These are phyloP conservation scores for Rhodamnia argentea DNA, from an alignment of 345 rosid genomes.

Conservation along the genomic window DNA sequence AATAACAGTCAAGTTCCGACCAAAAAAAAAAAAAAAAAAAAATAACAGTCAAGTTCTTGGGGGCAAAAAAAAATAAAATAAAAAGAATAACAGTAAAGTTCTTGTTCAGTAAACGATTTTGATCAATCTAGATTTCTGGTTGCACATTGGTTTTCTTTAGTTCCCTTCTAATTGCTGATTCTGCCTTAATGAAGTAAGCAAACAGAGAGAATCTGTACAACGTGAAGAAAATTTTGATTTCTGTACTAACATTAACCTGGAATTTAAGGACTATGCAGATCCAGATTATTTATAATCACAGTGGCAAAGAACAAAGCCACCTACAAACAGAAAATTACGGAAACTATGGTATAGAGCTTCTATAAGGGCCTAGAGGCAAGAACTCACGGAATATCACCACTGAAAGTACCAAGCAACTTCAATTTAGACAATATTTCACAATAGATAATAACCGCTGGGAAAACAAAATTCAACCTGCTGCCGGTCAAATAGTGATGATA, in stretches of 20 bases:
- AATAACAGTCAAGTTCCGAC: too few relatives aligned
- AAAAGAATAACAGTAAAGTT: neutral
- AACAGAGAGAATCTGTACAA: neutral
- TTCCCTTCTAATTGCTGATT: neutral
- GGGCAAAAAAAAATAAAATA: too few relatives aligned
- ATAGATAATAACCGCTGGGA: neutral
- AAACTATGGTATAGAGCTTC: neutral
- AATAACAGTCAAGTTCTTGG: neutral
- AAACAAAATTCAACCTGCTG: conserved; percentile 40
- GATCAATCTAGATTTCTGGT: neutral
- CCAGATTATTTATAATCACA: neutral
- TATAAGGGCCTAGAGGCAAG: neutral
- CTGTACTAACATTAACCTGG: neutral
- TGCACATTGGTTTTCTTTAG: neutral
- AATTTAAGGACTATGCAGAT: neutral
- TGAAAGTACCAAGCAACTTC: neutral
- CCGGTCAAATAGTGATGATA: conserved; percentile 80
- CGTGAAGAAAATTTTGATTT: neutral
- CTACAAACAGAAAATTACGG: neutral
- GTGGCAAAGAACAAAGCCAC: neutral
- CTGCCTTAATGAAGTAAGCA: neutral
- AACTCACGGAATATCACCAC: neutral
- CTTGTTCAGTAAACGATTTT: neutral
- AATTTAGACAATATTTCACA: neutral
- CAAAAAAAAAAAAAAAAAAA: neutral